phyloP scores from a whole-genome alignment of 2,329 filamentous ascomycete species.

The Fusarium armeniacum region DNA sequence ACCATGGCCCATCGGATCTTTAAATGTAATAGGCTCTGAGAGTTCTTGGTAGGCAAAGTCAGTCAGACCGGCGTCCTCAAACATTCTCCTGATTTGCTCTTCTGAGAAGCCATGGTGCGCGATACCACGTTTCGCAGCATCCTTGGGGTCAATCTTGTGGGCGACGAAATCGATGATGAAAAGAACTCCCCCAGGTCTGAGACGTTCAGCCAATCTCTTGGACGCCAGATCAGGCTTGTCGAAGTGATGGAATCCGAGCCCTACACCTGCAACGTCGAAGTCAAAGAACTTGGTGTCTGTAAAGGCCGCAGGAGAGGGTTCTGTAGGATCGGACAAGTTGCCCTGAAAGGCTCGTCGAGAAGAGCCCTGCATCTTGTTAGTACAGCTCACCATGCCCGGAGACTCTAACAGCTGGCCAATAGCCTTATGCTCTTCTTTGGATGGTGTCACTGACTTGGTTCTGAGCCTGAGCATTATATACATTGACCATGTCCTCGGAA shows the following conservation, averaged over 20 bases:
- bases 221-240: constrained; percentile 73
- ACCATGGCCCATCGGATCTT: constrained; percentile 16
- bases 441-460: constrained; percentile 61
- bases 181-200: constrained; percentile 75
- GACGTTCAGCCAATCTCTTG: constrained; percentile 69
- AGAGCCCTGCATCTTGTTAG: constrained; percentile 36
- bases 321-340: constrained; percentile 65
- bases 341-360: constrained; percentile 70
- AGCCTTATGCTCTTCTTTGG: constrained; percentile 1
- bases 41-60: constrained; percentile 71
- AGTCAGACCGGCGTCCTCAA: constrained; percentile 72
- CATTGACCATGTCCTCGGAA: constrained; percentile 76
- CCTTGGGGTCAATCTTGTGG: constrained; percentile 57
- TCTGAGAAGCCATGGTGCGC: constrained; percentile 76
- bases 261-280: constrained; percentile 77
- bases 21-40: constrained; percentile 64
- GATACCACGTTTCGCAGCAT: constrained; percentile 63
- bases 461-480: constrained; percentile 73
- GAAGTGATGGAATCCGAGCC: constrained; percentile 77
- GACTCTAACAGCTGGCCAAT: not conserved
- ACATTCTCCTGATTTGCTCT: constrained; percentile 70
- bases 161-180: constrained; percentile 77
- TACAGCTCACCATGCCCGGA: not conserved
- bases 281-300: constrained; percentile 72
- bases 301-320: constrained; percentile 67